These are phyloP conservation scores for Chrysoporthe puriensis DNA, from an alignment of 2,329 filamentous ascomycete species.

Conservation along the genomic window DNA sequence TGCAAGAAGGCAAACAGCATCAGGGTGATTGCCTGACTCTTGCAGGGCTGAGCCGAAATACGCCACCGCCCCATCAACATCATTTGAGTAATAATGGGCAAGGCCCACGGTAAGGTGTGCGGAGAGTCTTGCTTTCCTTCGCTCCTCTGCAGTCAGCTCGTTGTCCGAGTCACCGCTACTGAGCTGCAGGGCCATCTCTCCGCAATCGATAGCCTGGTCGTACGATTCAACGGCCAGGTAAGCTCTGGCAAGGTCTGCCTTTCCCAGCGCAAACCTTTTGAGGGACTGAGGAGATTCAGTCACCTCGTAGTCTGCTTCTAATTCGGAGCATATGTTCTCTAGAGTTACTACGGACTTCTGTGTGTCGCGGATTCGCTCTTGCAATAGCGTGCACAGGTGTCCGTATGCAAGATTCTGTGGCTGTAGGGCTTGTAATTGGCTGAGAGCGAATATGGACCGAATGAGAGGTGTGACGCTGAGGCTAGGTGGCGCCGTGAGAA, in stretches of 20 bases:
- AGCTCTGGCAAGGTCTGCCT: constrained; percentile 83
- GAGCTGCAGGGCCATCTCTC: constrained; percentile 78
- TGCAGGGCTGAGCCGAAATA: constrained; percentile 81
- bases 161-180: constrained; percentile 72
- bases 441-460: constrained; percentile 85
- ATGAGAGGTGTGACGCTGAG: constrained; percentile 67
- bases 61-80: constrained; percentile 70
- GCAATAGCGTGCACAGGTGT: constrained; percentile 79
- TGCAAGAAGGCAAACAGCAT: constrained; percentile 84
- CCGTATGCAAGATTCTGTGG: constrained; percentile 72
- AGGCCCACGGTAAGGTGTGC: constrained; percentile 85
- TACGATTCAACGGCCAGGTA: constrained; percentile 72
- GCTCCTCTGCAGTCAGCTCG: constrained; percentile 66
- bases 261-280: constrained; percentile 77
- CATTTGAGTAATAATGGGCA: constrained; percentile 72
- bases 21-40: constrained; percentile 76
- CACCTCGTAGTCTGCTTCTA: constrained; percentile 83
- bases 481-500: constrained; percentile 61
- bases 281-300: constrained; percentile 78
- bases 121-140: constrained; percentile 75
- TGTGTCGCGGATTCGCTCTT: constrained; percentile 78
- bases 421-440: constrained; percentile 74
- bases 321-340: constrained; percentile 65
- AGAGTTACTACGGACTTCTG: constrained; percentile 66
- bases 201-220: constrained; percentile 73